These are phyloP conservation scores for Lunularia cruciata DNA, from an alignment of 225 moss, liverwort and hornwort genomes.

Conservation along the genomic window DNA sequence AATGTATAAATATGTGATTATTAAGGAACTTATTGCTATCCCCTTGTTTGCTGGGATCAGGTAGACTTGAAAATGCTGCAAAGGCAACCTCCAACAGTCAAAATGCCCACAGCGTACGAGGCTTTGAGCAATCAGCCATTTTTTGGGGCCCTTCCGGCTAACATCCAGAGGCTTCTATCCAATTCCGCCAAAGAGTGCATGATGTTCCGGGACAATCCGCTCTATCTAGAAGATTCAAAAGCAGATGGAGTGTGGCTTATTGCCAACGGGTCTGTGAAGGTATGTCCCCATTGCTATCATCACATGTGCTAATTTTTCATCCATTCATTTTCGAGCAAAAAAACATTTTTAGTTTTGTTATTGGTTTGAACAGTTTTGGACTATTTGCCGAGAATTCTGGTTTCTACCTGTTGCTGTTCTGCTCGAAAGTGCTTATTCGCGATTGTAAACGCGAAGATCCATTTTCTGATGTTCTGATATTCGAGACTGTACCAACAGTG, in stretches of 20 bases:
- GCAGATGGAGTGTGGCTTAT: conserved; percentile 81
- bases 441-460: too few relatives aligned
- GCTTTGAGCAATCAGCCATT: conserved; percentile 71
- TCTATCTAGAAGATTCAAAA: conserved; percentile 58
- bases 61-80: conserved; percentile 91
- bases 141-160: conserved; percentile 68
- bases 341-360: background rate
- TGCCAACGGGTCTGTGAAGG: conserved; percentile 91
- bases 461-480: background rate
- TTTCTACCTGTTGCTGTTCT: too few relatives aligned
- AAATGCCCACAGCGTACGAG: conserved; percentile 57
- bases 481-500: conserved; percentile 48
- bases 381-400: too few relatives aligned
- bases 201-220: conserved; percentile 46
- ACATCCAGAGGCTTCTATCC: conserved; percentile 44
- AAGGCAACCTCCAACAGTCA: conserved; percentile 65
- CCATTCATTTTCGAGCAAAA: background rate
- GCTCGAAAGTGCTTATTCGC: too few relatives aligned
- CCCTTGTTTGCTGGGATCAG: conserved; percentile 31
- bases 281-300: too few relatives aligned
- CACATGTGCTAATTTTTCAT: too few relatives aligned
- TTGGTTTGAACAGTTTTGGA: background rate
- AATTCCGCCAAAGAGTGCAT: conserved; percentile 62
- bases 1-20: too few relatives aligned
- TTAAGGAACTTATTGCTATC: too few relatives aligned